Base-by-base conservation (phyloP, 1,284 basidiomycete species). In the Malassezia dermatis region DNA sequence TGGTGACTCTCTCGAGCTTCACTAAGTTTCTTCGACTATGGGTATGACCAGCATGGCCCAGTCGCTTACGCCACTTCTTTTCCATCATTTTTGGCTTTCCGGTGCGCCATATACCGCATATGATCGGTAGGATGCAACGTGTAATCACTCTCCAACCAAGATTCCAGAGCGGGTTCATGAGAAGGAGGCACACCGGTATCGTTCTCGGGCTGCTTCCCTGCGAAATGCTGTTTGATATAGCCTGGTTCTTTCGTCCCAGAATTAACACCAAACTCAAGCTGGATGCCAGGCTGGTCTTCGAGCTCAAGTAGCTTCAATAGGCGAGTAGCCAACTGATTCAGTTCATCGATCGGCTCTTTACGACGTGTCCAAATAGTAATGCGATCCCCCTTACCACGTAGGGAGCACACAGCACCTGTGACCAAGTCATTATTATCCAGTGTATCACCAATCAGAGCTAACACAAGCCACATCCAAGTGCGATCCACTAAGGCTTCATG, bases 401-500 rank as follows among this genome's bases (percentile, higher is more conserved):
- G 77, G 62, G 86, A 88, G 49, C 91, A 88, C 19, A 95, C 90
- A 0, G 69, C 65, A 37, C 67, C 89, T 65, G 88, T 90, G 53
- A 91, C 85, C 66, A 87, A 83, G 69, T 91, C 85, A 17, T 81
- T 81, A 19, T 86, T 86, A 71, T 94, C 89, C 41, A 94, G 75
- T 68, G 89, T 84, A 75, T 94, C 86, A 2, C 90, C 90, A 6
- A 94, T 85, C 24, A 94, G 79, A 0, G 86, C 88, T 83, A 94
- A 86, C 13, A 87, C 84, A 30, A 94, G 79, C 83, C 86, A 91
- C 48, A 82, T 81, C 90, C 90, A 95, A 75, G 84, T 87, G 28
- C 85, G 80, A 77, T 95, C 90, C 43, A 93, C 78, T 59, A 91
- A 74, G 31, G 78, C 77, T 4, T 85, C 83, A 65, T 86, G 86